A percentile compares a stretch with the other conserved stretches of the same genome.
These are phyloP conservation scores for Cajanus cajan DNA, from an alignment of 306 rosid genomes.

Conservation along the genomic window DNA sequence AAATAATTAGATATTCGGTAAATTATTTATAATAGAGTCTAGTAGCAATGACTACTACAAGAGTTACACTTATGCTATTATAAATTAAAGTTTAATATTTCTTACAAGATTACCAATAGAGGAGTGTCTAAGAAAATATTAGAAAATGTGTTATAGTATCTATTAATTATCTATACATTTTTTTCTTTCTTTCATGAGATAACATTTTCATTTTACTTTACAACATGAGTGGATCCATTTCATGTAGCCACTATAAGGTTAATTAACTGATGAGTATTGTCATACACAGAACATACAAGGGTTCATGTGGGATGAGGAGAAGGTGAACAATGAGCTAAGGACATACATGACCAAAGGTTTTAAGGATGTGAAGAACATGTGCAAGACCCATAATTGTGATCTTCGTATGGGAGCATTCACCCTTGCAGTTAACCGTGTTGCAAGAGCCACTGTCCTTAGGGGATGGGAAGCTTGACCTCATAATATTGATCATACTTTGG, in stretches of 20 bases:
- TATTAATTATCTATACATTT: background rate
- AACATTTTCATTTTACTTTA: background rate
- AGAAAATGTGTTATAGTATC: no score
- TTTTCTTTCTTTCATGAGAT: background rate
- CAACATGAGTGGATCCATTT: background rate
- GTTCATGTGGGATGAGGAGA: conserved; percentile 93
- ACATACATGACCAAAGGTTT: conserved; percentile 79
- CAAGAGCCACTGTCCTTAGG: conserved; percentile 80
- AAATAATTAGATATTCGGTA: no score
- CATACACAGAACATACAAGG: conserved; percentile 91
- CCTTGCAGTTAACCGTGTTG: conserved; percentile 83
- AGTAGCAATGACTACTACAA: no score
- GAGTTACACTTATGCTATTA: no score
- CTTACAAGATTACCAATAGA: no score
- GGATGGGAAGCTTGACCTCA: conserved; percentile 92
- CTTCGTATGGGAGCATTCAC: conserved; percentile 98
- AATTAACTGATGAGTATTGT: background rate
- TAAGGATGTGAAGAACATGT: conserved; percentile 84
- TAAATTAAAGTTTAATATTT: no score
- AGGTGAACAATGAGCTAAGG: conserved; percentile 71
- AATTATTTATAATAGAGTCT: no score
- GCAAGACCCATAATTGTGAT: conserved; percentile 71
- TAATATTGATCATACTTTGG: background rate
- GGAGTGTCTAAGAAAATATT: no score
- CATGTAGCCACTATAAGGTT: background rate